These are phyloP conservation scores for Tuctoria greenei DNA, from an alignment of 176 grass and related monocot species.

Conservation along the genomic window DNA sequence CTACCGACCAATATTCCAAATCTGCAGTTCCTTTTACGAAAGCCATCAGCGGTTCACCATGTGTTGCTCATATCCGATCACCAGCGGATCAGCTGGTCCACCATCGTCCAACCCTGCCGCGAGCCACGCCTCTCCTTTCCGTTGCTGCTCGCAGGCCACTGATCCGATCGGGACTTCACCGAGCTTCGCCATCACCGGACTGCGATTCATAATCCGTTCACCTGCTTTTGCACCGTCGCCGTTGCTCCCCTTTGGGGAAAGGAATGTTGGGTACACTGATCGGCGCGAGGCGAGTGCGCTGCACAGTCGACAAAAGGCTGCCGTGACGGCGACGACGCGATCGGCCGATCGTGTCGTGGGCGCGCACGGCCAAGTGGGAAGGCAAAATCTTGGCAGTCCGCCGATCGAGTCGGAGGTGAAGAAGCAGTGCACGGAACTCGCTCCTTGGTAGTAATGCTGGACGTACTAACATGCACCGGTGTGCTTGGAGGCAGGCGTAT, in stretches of 20 bases:
- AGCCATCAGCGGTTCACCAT: background rate
- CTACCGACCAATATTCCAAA: background rate
- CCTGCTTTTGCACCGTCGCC: slow-evolving; percentile 1
- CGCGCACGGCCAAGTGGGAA: slow-evolving; percentile 3
- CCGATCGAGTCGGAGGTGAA: background rate
- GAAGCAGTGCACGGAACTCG: slow-evolving; percentile 28
- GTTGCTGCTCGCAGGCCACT: background rate
- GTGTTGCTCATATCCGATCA: background rate
- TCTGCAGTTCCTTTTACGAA: background rate
- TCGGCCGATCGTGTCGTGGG: background rate
- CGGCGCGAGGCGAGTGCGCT: background rate
- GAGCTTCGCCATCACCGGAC: background rate
- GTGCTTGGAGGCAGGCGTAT: background rate
- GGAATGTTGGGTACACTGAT: background rate
- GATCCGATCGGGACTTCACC: background rate
- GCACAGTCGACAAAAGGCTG: slow-evolving; percentile 20
- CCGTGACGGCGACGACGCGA: background rate
- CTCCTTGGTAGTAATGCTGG: background rate
- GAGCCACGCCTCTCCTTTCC: slow-evolving; percentile 9
- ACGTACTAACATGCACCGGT: background rate
- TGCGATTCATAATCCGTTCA: background rate
- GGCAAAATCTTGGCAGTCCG: background rate
- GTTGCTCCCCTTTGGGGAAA: slow-evolving; percentile 9
- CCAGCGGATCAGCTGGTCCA: slow-evolving; percentile 10
- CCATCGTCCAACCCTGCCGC: background rate